Conservation (phyloP, 2,329 filamentous ascomycete genomes). For the Alternaria sp. region DNA sequence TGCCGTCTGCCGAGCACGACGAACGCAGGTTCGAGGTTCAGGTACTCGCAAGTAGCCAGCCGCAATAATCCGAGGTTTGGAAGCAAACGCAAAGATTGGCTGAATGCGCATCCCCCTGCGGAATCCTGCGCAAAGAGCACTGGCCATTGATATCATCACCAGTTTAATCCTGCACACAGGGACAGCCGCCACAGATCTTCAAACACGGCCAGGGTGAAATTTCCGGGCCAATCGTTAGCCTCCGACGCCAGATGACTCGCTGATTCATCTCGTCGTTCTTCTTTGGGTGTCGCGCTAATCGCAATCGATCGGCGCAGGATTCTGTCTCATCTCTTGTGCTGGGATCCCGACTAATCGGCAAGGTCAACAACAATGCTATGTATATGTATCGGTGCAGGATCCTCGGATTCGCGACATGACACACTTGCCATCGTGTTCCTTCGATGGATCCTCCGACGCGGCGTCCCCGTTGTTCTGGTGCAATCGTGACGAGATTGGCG, state of each 20-base stretch:
- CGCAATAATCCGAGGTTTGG: background rate
- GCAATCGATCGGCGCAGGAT: slow-evolving; percentile 1
- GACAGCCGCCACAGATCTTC: background rate
- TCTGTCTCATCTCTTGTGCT: slow-evolving; percentile 1
- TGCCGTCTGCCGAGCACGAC: background rate
- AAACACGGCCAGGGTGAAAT: background rate
- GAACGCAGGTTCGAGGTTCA: background rate
- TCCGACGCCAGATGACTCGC: background rate
- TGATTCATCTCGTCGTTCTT: background rate
- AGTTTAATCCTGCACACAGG: background rate
- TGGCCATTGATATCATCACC: background rate
- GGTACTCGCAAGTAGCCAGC: background rate
- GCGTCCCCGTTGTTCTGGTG: background rate
- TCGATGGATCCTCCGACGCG: background rate
- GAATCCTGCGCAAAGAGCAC: background rate
- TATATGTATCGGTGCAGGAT: background rate
- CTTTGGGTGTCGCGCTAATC: background rate
- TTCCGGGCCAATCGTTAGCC: slow-evolving; percentile 1
- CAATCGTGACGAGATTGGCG: background rate
- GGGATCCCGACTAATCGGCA: background rate
- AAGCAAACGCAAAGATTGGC: background rate
- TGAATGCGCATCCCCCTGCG: background rate
- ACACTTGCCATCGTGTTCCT: slow-evolving; percentile 1
- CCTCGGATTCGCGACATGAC: background rate
- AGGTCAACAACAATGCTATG: background rate